Conservation (phyloP, 768 basidiomycete genomes). For the Austroboletus eburneus region DNA sequence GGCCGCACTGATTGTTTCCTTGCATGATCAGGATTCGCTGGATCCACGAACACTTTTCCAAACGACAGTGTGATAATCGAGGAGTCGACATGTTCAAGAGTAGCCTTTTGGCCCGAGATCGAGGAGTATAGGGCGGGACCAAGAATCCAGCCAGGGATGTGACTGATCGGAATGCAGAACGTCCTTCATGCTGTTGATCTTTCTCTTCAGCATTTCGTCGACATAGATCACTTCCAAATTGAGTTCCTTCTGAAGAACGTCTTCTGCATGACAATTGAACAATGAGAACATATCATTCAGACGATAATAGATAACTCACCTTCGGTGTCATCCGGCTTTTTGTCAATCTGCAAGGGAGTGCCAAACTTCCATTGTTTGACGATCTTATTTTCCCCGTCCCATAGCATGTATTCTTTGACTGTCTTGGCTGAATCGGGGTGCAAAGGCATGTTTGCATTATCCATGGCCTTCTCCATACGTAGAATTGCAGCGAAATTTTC, state of each 20-base stretch:
- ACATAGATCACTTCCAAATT: neutral
- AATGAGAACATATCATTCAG: neutral
- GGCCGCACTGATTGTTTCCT: neutral
- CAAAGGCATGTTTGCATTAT: neutral
- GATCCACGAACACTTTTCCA: neutral
- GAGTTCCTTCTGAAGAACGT: neutral
- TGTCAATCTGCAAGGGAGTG: neutral
- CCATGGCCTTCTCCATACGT: neutral
- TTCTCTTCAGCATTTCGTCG: neutral
- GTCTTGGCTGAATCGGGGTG: neutral
- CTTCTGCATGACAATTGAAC: neutral
- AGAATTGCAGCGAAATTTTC: neutral
- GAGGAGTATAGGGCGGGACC: neutral
- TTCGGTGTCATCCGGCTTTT: neutral
- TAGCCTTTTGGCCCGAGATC: neutral
- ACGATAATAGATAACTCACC: neutral
- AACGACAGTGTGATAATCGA: neutral
- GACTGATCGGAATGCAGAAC: neutral
- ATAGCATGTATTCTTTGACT: neutral
- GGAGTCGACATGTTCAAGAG: neutral
- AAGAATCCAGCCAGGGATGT: neutral
- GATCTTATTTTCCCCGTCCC: neutral
- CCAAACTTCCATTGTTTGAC: neutral
- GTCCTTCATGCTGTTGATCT: neutral
- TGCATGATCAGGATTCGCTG: neutral